Evolutionary conservation across 2,329 filamentous ascomycete species (phyloP), one percentile per base, ranked within the genome.

Genomic region (Bipolaris cookei): DNA sequence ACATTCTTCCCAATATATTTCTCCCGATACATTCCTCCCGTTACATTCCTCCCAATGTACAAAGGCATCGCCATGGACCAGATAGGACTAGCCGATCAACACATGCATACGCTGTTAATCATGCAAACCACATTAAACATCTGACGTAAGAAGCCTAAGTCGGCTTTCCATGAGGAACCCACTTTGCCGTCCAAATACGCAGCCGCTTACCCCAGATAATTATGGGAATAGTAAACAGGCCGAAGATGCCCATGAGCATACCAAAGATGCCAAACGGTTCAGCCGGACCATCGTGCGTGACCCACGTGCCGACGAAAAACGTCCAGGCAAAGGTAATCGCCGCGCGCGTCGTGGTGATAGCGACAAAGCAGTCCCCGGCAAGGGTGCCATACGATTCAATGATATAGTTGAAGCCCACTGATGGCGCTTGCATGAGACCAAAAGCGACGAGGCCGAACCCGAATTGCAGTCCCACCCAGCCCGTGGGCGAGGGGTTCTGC

Each of bases 261-360:
- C 79, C 81, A 59, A 84, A 84, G 3, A 84, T 78, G 0, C 83
- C 83, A 66, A 85, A 85, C 0, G 82, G 78, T 50, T 82, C 70
- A 0, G 82, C 77, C 1, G 78, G 62, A 0, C 83, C 83, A 0
- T 65, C 68, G 0, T 70, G 45, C 1, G 71, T 62, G 0, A 83
- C 75, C 83, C 83, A 86, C 3, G 78, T 71, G 2, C 77, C 77
- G 0, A 82, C 79, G 42, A 85, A 84, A 52, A 84, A 84, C 0
- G 81, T 82, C 82, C 83, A 86, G 0, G 81, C 78, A 61, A 85
- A 85, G 0, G 79, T 76, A 7, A 86, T 78, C 4, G 84, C 68
- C 10, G 81, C 76, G 3, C 83, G 76, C 14, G 81, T 68, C 30
- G 79, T 79, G 1, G 82, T 83, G 0, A 85, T 79, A 48, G 82